These are phyloP conservation scores for Cutaneotrichosporon mucoides DNA, from an alignment of 1,284 basidiomycete genomes.

Conservation along the genomic window DNA sequence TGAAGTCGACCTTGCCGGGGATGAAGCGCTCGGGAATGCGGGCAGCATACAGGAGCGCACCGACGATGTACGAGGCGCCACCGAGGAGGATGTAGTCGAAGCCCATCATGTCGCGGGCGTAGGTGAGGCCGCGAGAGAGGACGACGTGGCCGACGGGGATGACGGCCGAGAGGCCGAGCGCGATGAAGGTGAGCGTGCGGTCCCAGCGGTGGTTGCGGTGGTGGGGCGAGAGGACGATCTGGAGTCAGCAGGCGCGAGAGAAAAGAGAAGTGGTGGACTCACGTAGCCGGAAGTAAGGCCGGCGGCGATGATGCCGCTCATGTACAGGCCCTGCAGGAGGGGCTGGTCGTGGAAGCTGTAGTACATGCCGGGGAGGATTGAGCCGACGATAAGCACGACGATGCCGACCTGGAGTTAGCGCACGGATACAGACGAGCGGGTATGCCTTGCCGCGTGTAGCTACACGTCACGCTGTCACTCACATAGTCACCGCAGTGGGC, in stretches of 20 bases:
- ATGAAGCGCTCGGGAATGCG: constrained; percentile 73
- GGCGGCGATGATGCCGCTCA: constrained; percentile 28
- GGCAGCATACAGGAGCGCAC: constrained; percentile 75
- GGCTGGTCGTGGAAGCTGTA: constrained; percentile 46
- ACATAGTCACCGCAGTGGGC: constrained; percentile 49
- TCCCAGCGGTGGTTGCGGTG: constrained; percentile 71
- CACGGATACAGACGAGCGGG: no score
- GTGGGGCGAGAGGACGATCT: constrained; percentile 72
- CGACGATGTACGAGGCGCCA: constrained; percentile 64
- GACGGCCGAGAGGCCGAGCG: constrained; percentile 68
- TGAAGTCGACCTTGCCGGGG: constrained; percentile 75
- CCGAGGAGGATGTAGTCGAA: constrained; percentile 64
- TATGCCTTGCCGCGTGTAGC: no score
- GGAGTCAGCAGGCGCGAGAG: not conserved
- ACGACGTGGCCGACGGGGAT: constrained; percentile 68
- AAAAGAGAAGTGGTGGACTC: constrained; percentile 7
- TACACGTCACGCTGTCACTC: constrained; percentile 13
- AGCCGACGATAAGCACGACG: constrained; percentile 62
- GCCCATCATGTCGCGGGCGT: constrained; percentile 61
- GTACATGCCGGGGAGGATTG: constrained; percentile 64
- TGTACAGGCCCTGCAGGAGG: constrained; percentile 36
- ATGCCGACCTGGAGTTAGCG: constrained; percentile 51
- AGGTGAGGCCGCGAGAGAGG: constrained; percentile 57
- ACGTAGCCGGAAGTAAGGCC: constrained; percentile 33
- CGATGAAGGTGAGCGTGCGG: constrained; percentile 74